phyloP scores from a whole-genome alignment of 192 early-diverging fungal genomes.

The Phlyctochytrium planicorne region DNA sequence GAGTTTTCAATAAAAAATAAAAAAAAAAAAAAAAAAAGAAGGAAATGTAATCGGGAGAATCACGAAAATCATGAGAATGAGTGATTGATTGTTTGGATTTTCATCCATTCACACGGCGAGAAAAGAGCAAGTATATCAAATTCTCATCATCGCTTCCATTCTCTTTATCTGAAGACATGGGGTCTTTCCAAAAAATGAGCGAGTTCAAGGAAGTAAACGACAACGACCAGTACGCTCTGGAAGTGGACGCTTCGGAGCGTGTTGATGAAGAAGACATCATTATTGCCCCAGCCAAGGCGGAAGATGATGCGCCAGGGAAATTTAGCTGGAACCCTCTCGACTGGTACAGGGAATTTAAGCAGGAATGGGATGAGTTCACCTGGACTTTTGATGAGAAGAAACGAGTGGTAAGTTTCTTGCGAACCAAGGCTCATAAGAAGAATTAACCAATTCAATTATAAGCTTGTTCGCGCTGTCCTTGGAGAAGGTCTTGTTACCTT shows the following conservation, averaged over 20 bases:
- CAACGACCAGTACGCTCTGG: neutral
- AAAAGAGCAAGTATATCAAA: no score
- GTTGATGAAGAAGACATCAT: conserved; percentile 15
- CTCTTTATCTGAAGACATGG: no score
- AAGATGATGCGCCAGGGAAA: conserved; percentile 33
- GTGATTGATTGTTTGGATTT: no score
- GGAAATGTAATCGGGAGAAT: no score
- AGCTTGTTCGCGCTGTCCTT: conserved; percentile 56
- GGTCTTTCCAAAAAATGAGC: neutral
- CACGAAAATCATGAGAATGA: no score
- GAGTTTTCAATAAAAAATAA: no score
- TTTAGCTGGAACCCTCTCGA: conserved; percentile 54
- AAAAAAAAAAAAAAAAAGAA: no score
- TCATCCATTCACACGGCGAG: no score
- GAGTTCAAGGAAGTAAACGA: neutral
- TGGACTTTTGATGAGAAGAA: conserved; percentile 55
- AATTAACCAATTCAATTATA: neutral
- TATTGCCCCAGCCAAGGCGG: conserved; percentile 1
- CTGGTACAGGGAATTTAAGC: conserved; percentile 48
- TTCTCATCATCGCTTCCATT: no score
- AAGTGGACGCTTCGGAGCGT: neutral
- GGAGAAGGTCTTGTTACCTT: conserved; percentile 63
- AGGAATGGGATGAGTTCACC: conserved; percentile 45
- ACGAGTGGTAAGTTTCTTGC: conserved; percentile 44
- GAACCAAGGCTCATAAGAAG: neutral